These are phyloP conservation scores for Tricholoma saponaceum DNA, from an alignment of 768 basidiomycete species.

Conservation along the genomic window DNA sequence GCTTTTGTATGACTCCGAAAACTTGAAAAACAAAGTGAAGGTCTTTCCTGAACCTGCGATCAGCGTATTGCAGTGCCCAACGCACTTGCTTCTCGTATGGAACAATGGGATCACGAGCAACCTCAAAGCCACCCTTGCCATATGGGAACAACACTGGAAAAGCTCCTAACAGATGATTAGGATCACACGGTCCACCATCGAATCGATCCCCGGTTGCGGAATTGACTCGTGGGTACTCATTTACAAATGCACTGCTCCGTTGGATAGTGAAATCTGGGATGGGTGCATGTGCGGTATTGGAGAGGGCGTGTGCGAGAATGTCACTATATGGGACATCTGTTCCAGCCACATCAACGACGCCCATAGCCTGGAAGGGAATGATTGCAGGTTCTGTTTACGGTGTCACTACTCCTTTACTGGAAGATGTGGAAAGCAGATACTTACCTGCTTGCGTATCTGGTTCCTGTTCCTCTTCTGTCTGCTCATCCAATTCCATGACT, in stretches of 20 bases:
- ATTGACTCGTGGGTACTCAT: constrained; percentile 7
- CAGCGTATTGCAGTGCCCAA: constrained; percentile 26
- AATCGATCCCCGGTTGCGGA: not conserved
- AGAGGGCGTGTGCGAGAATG: not conserved
- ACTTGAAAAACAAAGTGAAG: constrained; percentile 23
- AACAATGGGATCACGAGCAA: constrained; percentile 4
- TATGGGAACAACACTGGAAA: constrained; percentile 1
- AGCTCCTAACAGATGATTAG: not conserved
- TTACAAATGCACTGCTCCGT: constrained; percentile 3
- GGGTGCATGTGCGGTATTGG: not conserved
- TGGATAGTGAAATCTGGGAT: constrained; percentile 8
- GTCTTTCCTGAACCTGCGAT: constrained; percentile 25
- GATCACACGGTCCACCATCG: not conserved
- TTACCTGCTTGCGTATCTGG: too few relatives aligned
- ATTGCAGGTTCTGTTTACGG: not conserved
- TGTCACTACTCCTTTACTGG: not conserved
- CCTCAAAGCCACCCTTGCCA: not conserved
- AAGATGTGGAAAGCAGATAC: too few relatives aligned
- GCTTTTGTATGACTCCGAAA: constrained; percentile 28
- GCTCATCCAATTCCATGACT: too few relatives aligned
- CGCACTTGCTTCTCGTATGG: constrained; percentile 23
- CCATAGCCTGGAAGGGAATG: not conserved
- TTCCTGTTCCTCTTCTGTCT: too few relatives aligned
- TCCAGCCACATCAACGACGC: not conserved
- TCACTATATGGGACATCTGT: not conserved